These are phyloP conservation scores for Chaetomium fimeti DNA, from an alignment of 495 filamentous ascomycete genomes.

Conservation along the genomic window DNA sequence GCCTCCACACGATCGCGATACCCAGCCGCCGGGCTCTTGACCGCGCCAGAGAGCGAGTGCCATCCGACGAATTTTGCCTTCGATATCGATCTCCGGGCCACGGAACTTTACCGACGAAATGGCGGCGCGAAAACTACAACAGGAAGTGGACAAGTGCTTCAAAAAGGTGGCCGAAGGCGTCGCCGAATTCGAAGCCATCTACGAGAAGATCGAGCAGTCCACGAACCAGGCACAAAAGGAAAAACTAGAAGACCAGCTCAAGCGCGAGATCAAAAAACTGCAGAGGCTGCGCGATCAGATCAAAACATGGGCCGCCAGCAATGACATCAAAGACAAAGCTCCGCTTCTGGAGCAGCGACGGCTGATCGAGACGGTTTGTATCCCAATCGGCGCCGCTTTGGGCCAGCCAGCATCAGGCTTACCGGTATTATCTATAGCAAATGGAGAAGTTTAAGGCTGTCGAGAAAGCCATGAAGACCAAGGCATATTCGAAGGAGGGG, in stretches of 20 bases:
- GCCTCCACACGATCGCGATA: neutral
- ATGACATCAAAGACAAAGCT: constrained; percentile 98
- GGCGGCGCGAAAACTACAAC: constrained; percentile 91
- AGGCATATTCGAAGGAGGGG: constrained; percentile 98
- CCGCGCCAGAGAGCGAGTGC: constrained; percentile 9
- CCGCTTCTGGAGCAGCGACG: constrained; percentile 90
- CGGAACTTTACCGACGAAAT: constrained; percentile 52
- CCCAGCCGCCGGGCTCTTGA: constrained; percentile 7
- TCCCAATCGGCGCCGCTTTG: constrained; percentile 9
- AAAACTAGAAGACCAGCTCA: constrained; percentile 94
- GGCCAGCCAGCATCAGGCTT: constrained; percentile 19
- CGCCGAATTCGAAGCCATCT: constrained; percentile 84
- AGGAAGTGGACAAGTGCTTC: constrained; percentile 98
- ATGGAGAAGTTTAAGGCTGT: constrained; percentile 99
- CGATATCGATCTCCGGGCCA: neutral
- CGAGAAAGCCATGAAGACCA: constrained; percentile 99
- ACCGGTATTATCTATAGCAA: constrained; percentile 60
- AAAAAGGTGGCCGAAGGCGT: constrained; percentile 94
- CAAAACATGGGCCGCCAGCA: constrained; percentile 95
- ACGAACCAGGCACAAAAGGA: constrained; percentile 94
- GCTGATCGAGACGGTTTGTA: constrained; percentile 85
- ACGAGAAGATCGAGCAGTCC: constrained; percentile 91
- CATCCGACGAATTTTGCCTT: constrained; percentile 3
- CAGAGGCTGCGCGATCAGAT: constrained; percentile 97
- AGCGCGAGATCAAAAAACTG: constrained; percentile 99